These are phyloP conservation scores for Peniophora sp. DNA, from an alignment of 1,284 basidiomycete genomes.

Conservation along the genomic window DNA sequence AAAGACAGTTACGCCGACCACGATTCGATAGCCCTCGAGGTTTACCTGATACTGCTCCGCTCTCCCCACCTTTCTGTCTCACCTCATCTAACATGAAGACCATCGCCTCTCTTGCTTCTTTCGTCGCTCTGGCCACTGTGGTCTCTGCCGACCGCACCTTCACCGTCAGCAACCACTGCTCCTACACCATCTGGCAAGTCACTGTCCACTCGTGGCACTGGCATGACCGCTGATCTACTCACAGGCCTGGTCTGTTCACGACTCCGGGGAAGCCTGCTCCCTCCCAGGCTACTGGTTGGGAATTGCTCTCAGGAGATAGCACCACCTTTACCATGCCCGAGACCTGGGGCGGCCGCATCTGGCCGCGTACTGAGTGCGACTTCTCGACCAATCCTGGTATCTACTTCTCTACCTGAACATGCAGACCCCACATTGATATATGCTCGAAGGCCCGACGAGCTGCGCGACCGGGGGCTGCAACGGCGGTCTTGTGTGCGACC, in stretches of 20 bases:
- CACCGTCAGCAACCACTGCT: constrained; percentile 8
- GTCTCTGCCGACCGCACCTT: constrained; percentile 3
- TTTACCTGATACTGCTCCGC: too few species aligned
- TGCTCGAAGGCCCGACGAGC: constrained; percentile 22
- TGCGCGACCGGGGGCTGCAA: constrained; percentile 38
- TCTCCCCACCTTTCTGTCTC: too few species aligned
- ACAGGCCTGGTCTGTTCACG: constrained; percentile 3
- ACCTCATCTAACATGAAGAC: neutral
- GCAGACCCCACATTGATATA: too few species aligned
- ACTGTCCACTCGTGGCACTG: neutral
- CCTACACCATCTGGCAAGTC: constrained; percentile 7
- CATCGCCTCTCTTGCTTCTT: neutral
- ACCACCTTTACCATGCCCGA: constrained; percentile 36
- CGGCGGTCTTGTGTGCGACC: constrained; percentile 37
- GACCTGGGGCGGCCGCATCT: constrained; percentile 44
- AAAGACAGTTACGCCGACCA: neutral
- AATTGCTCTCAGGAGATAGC: constrained; percentile 26
- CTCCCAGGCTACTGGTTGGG: constrained; percentile 35
- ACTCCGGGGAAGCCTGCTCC: constrained; percentile 14
- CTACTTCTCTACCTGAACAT: too few species aligned
- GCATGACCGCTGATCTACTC: neutral
- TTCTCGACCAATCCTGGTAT: constrained; percentile 28
- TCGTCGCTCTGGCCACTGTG: constrained; percentile 11
- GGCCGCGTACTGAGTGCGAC: constrained; percentile 38
- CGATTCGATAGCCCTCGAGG: neutral